Evolutionary conservation across 495 filamentous ascomycete species (phyloP).

Genomic region (Gamarada debralockiae): DNA sequence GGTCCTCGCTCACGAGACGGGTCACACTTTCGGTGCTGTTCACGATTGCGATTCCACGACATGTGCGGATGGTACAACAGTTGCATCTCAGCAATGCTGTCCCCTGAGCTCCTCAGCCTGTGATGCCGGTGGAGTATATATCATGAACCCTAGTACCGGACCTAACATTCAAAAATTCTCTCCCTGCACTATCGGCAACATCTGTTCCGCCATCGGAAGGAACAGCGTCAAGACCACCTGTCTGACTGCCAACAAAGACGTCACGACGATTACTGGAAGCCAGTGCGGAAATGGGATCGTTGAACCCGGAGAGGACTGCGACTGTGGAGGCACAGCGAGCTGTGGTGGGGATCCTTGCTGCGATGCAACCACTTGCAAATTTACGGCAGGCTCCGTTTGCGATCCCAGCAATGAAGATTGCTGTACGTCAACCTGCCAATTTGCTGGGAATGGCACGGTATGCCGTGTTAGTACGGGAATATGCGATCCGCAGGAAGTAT

Average conservation of each 20-base stretch:
- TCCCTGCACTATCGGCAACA: conserved; percentile 84
- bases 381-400: conserved; percentile 70
- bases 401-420: conserved; percentile 91
- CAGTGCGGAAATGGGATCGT: conserved; percentile 98
- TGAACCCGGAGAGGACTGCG: conserved; percentile 89
- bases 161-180: conserved; percentile 74
- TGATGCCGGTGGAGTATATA: conserved; percentile 70
- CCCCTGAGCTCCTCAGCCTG: conserved; percentile 68
- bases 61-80: conserved; percentile 58
- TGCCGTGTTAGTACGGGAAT: conserved; percentile 74
- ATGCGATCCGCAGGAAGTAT: conserved; percentile 84
- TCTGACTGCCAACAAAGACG: conserved; percentile 75
- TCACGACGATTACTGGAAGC: conserved; percentile 80
- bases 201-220: conserved; percentile 84
- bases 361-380: conserved; percentile 84
- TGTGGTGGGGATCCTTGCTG: conserved; percentile 81
- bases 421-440: conserved; percentile 72
- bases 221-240: conserved; percentile 75
- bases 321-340: conserved; percentile 74
- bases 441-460: conserved; percentile 58
- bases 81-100: conserved; percentile 78
- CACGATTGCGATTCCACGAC: conserved; percentile 77
- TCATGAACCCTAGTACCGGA: conserved; percentile 93
- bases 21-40: conserved; percentile 93
- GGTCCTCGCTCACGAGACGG: conserved; percentile 93